phyloP scores from a whole-genome alignment of 345 rosid species.

The Sisymbrium altissimum region DNA sequence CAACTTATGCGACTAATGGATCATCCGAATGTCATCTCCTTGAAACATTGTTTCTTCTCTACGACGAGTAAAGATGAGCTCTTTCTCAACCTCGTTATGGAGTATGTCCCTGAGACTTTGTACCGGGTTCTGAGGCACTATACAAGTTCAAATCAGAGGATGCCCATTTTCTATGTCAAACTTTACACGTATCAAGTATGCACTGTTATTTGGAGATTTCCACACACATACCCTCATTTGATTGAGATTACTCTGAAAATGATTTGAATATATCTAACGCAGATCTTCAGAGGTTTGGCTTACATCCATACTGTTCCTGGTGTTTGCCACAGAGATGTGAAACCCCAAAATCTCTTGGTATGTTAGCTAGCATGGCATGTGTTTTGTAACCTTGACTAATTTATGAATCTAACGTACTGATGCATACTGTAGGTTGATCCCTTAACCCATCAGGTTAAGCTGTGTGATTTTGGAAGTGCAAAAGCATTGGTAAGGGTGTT shows the following conservation, averaged over 20 bases:
- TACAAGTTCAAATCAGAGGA: slow-evolving; percentile 56
- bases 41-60: slow-evolving; percentile 85
- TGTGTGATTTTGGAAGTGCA: slow-evolving; percentile 83
- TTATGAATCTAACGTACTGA: slow-evolving; percentile 12
- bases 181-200: slow-evolving; percentile 76
- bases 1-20: slow-evolving; percentile 74
- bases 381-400: background rate
- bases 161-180: slow-evolving; percentile 78
- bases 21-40: slow-evolving; percentile 70
- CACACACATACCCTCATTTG: background rate
- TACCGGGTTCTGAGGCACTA: slow-evolving; percentile 60
- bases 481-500: slow-evolving; percentile 56
- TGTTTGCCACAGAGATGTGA: slow-evolving; percentile 89
- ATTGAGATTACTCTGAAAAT: background rate
- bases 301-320: slow-evolving; percentile 78
- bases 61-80: slow-evolving; percentile 75
- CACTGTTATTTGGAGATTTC: background rate
- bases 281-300: slow-evolving; percentile 61
- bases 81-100: slow-evolving; percentile 79
- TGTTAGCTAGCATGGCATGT: background rate
- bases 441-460: slow-evolving; percentile 72
- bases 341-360: slow-evolving; percentile 94
- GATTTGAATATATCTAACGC: slow-evolving; percentile 22
- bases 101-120: slow-evolving; percentile 75
- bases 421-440: slow-evolving; percentile 62